These are phyloP conservation scores for Nicotiana rustica DNA, from an alignment of 305 asterid genomes.

Conservation along the genomic window DNA sequence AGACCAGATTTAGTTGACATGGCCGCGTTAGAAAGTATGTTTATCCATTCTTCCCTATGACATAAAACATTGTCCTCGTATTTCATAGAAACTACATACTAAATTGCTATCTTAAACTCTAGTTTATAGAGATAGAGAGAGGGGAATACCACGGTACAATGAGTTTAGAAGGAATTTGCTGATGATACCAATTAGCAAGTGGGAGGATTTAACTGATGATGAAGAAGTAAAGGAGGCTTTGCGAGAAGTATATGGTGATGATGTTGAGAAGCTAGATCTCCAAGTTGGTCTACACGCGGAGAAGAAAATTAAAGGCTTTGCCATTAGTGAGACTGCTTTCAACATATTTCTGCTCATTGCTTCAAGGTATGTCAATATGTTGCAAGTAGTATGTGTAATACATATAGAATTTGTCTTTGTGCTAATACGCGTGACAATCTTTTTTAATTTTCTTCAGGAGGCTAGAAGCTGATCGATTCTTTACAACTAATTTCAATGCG, in stretches of 20 bases:
- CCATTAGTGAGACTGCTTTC: conserved; percentile 72
- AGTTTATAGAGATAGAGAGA: conserved; percentile 71
- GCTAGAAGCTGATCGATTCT: conserved; percentile 66
- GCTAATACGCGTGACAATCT: neutral
- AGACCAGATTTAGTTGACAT: conserved; percentile 58
- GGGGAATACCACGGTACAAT: conserved; percentile 67
- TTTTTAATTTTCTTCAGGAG: conserved; percentile 46
- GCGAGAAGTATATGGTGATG: conserved; percentile 52
- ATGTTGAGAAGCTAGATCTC: conserved; percentile 62
- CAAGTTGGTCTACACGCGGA: conserved; percentile 66
- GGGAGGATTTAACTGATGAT: conserved; percentile 66
- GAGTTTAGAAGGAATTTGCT: conserved; percentile 59
- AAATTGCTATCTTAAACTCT: too few species aligned
- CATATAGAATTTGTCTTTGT: neutral
- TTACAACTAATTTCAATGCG: conserved; percentile 62
- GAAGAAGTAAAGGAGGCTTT: conserved; percentile 50
- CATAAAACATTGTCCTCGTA: too few species aligned
- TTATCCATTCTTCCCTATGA: conserved; percentile 21
- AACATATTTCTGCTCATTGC: conserved; percentile 67
- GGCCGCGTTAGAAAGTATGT: conserved; percentile 60
- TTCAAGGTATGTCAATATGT: conserved; percentile 40
- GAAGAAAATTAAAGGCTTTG: conserved; percentile 65
- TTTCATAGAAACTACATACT: too few species aligned
- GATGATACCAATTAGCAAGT: conserved; percentile 60
- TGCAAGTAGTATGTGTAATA: too few species aligned